Evolutionary conservation across 164 flowering plant genomes (phyloP), one percentile per base, ranked within the genome.

Genomic region (Aristolochia californica): DNA sequence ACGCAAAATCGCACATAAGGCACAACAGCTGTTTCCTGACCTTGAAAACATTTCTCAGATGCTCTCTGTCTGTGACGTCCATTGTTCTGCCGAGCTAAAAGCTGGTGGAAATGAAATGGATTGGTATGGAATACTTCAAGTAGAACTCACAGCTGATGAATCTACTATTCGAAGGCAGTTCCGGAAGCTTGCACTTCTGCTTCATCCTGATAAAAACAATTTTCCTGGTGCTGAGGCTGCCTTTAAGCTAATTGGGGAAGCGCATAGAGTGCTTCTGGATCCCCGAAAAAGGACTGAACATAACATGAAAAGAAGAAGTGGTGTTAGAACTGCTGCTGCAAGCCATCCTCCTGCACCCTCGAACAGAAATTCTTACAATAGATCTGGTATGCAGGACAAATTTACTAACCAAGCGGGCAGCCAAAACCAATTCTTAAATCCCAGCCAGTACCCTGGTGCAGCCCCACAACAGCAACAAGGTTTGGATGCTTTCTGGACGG

Each of bases 181-280:
- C 56, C 60, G 83, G 56, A 88, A 81, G 68, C 72, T 83, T 60
- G 97, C 91, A 26, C 81, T 88, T 26, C 68, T 52, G 4, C 89
- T 88, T 64, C 93, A 88, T 66, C 98, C 98, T 50, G 97, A 88
- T 60, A 91, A 88, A 65, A 91, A 88, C 69, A 77, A 79, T 59
- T 78, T 83, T 67, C 44, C 80, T 17, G 98, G 98, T 52, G 97
- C 98, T 13, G 86, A 83, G 67, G 83, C 83, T 62, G 98, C 96
- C 21, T 91, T 88, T 61, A 79, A 83, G 74, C 58, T 88, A 61
- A 77, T 88, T 59, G 82, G 85, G 25, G 95, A 88, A 66, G 98
- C 98, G 8, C 78, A 80, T 13, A 72, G 78, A 61, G 66, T 78
- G 24, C 85, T 91, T 59, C 54, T 72, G 23, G 85, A 91, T 54